Base-by-base conservation (phyloP, 73 alveolate genomes). In the Blepharisma japonicum region DNA sequence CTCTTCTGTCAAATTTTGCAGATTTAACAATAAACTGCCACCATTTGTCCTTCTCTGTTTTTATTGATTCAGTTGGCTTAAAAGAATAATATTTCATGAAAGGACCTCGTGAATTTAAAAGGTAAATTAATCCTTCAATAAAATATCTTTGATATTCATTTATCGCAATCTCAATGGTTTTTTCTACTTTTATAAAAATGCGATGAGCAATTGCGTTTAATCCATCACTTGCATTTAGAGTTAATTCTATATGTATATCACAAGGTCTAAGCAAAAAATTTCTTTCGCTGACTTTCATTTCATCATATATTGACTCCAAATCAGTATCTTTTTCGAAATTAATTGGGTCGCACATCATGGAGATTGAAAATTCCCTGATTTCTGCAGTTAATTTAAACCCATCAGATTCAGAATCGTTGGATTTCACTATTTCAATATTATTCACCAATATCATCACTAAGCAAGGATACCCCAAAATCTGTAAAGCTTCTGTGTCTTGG, bases 211-310 rank as follows among this genome's bases (percentile, higher is more conserved):
- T 14, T 14, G 67, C n/a, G n/a, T 53, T 11, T 61, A 14, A 2
- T 4, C 66, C 66, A 4, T 51, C 66, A 2, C 23, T 25, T 0
- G 50, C 74, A 20, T 14, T 25, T 14, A 61, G 23, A 5, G 74
- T 14, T 1, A 32, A 3, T 32, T 32, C 3, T 32, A 32, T 32
- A 32, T 32, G 0, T 32, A 32, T 32, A 3, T 32, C 42, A 25
- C 74, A 61, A 61, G 74, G 74, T 61, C 48, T 61, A 2, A 61
- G 23, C 2, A 61, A n/a, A 25, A 14, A 61, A 25, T 25, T 61
- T 61, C 74, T n/a, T 61, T 61, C 74, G 5, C 74, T 61, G 0
- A 25, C 46, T 61, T 25, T 61, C 74, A 61, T 61, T 25, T 61
- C 74, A 61, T 61, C 74, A 61, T 61, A 61, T 14, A 20, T 20